phyloP scores from a whole-genome alignment of 768 basidiomycete genomes.

The Punctularia strigosozonata region DNA sequence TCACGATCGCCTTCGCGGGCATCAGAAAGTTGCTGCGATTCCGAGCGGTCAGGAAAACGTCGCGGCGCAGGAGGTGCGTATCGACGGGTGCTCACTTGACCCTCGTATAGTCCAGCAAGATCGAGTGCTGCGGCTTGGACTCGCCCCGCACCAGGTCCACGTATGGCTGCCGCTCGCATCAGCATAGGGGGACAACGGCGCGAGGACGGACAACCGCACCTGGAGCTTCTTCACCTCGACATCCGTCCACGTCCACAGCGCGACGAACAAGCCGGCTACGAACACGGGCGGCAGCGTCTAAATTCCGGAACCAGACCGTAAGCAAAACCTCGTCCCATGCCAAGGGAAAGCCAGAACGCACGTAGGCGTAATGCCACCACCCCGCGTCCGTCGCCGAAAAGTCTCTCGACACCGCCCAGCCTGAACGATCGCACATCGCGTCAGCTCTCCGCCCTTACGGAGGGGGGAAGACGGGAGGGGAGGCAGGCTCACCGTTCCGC shows the following conservation, averaged over 20 bases:
- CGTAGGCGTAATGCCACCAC: background rate
- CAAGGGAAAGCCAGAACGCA: conserved; percentile 3
- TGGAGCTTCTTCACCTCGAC: conserved; percentile 47
- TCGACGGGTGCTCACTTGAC: conserved; percentile 25
- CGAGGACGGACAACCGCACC: conserved; percentile 15
- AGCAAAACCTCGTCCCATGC: background rate
- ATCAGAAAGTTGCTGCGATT: conserved; percentile 32
- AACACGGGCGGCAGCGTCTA: conserved; percentile 43
- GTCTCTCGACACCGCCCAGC: too few relatives aligned
- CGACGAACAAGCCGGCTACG: conserved; percentile 35
- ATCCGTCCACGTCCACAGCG: conserved; percentile 46
- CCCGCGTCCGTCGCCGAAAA: too few relatives aligned
- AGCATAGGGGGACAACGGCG: background rate
- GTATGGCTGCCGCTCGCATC: conserved; percentile 29
- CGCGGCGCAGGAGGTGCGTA: too few relatives aligned
- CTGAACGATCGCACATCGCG: too few relatives aligned
- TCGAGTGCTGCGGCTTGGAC: conserved; percentile 37
- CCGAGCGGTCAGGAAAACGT: too few relatives aligned
- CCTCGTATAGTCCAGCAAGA: conserved; percentile 44
- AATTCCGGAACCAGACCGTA: background rate
- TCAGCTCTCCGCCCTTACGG: too few relatives aligned
- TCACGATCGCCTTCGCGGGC: conserved; percentile 31
- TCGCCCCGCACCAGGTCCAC: conserved; percentile 46
- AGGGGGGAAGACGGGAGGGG: too few relatives aligned
- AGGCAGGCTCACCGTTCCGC: conserved; percentile 24